Evolutionary conservation across 139 green algal species (phyloP).

Genomic region (Coccomyxa sp.): DNA sequence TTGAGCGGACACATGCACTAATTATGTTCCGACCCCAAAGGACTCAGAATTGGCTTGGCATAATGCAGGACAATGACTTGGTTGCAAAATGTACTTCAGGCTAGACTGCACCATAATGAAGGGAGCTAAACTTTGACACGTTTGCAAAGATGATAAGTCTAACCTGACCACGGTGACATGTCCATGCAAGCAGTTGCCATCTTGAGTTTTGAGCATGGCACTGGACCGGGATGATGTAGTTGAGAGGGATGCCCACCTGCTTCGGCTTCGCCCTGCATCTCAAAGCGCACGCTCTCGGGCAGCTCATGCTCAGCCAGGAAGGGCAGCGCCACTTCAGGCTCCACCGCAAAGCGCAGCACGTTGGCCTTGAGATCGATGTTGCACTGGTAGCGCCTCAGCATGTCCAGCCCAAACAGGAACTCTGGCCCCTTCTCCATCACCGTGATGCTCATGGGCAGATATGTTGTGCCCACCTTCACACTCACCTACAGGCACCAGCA

Average conservation of each 20-base stretch:
- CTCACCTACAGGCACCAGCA: constrained; percentile 39
- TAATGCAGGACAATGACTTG: neutral
- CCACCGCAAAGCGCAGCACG: constrained; percentile 52
- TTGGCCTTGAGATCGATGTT: constrained; percentile 66
- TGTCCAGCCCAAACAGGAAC: constrained; percentile 98
- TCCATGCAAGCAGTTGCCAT: too few relatives aligned
- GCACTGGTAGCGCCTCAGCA: constrained; percentile 63
- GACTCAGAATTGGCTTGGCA: neutral
- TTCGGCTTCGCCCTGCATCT: neutral
- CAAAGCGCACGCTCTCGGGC: constrained; percentile 13
- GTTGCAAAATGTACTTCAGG: too few relatives aligned
- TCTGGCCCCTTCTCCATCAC: constrained; percentile 83
- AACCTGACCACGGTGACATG: too few relatives aligned
- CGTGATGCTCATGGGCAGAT: constrained; percentile 80
- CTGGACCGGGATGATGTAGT: neutral
- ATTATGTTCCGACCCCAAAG: neutral
- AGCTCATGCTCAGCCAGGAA: constrained; percentile 72
- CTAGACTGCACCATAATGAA: too few relatives aligned
- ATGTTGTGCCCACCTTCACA: constrained; percentile 64
- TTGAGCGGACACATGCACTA: neutral
- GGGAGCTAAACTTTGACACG: too few relatives aligned
- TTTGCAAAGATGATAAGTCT: too few relatives aligned
- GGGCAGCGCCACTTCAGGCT: constrained; percentile 39
- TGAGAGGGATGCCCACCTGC: too few relatives aligned
- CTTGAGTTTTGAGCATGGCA: too few relatives aligned